Percentiles rank a stretch among this genome's conserved stretches.
Evolutionary conservation across 495 filamentous ascomycete genomes (phyloP).

Genomic region (Aspergillus diversus): DNA sequence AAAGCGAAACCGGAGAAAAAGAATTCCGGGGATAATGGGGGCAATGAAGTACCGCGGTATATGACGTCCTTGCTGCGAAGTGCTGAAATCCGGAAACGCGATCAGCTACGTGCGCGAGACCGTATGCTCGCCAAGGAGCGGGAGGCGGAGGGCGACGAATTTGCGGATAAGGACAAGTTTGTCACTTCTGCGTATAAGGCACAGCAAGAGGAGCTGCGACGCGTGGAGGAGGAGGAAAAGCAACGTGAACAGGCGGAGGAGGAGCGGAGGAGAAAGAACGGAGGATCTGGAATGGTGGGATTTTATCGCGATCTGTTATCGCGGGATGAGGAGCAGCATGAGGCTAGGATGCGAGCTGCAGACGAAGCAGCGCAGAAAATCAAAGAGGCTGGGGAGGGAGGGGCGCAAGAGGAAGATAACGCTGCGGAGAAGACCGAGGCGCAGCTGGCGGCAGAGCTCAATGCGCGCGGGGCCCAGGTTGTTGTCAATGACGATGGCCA

Average conservation of each 20-base stretch:
- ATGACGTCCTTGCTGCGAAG: constrained; percentile 80
- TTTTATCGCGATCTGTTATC: constrained; percentile 87
- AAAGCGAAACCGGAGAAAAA: constrained; percentile 45
- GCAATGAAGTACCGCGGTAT: constrained; percentile 65
- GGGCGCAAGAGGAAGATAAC: constrained; percentile 31
- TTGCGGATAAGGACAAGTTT: constrained; percentile 93
- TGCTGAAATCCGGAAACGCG: constrained; percentile 85
- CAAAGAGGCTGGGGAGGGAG: constrained; percentile 34
- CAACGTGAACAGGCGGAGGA: constrained; percentile 68
- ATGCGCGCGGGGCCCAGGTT: constrained; percentile 67
- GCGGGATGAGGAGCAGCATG: constrained; percentile 74
- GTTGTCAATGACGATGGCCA: constrained; percentile 91
- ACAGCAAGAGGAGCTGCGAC: constrained; percentile 83
- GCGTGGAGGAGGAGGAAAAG: constrained; percentile 81
- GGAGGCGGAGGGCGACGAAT: constrained; percentile 92
- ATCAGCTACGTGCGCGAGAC: constrained; percentile 85
- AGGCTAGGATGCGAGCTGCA: constrained; percentile 65
- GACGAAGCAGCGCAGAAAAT: constrained; percentile 66
- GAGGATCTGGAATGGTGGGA: constrained; percentile 74
- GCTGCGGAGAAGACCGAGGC: constrained; percentile 63
- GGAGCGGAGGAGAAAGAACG: constrained; percentile 61
- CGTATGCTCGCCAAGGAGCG: constrained; percentile 84
- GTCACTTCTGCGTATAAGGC: constrained; percentile 94
- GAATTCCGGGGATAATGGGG: constrained; percentile 17
- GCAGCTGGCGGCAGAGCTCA: constrained; percentile 74